Base-by-base conservation (phyloP, 768 basidiomycete species). In the Xerocomellus dryophilus region DNA sequence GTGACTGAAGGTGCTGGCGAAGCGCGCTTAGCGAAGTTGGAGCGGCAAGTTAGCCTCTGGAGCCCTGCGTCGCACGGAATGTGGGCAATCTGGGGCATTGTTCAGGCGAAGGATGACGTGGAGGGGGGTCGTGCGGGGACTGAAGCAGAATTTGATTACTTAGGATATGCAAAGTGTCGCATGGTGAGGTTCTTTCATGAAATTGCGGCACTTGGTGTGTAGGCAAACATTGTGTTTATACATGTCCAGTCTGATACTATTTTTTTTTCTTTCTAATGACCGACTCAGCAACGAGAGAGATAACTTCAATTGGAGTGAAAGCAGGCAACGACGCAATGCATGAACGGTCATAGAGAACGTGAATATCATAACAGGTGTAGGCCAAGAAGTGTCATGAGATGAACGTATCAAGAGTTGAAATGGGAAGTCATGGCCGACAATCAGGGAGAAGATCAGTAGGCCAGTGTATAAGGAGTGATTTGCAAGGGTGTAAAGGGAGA, bases 11-110 rank as follows among this genome's bases (percentile, higher is more conserved):
- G 42, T 55, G 54, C 50, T 49, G 51, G 48, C 43, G 81, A 80
- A 50, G 72, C 74, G 14, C 74, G 79, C 53, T 71, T 90, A 20
- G 71, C 73, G 18, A 77, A 74, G 46, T 71, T 98, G 36, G 93
- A 96, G 57, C 73, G 76, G 31, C 89, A 95, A 67, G 91, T 98
- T 35, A 78, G 74, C 42, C 76, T 84, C 10, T 99, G 97, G 97
- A 88, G 89, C 61, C 89, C 95, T 11, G 86, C 91, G 5, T 88
- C 88, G 20, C 92, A 94, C 62, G 93, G 82, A 12, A 86, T 88
- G 81, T 98, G 96, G 94, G 85, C 90, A 7, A 74, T 98, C 41
- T 99, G 97, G 97, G 93, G 90, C 8, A 78, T 98, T 58, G 84
- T 98, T 5, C 93, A 96, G 71, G 93, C 91, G 7, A 81, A 82